Base-by-base conservation (phyloP, 2,329 filamentous ascomycete genomes). In the Ophiostoma triangulosporum region DNA sequence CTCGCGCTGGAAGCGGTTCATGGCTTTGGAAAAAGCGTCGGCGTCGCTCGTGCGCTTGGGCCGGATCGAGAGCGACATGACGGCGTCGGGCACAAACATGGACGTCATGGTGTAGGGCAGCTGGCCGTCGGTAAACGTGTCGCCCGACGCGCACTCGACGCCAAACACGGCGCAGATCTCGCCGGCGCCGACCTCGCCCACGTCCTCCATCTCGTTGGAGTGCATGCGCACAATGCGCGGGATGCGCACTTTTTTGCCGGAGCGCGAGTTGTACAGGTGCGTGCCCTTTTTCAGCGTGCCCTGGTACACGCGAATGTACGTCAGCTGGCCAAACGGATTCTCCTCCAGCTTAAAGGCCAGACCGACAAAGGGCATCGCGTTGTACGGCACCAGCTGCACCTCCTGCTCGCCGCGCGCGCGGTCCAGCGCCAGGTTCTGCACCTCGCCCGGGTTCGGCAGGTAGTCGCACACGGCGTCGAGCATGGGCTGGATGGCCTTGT, bases 101-200 rank as follows among this genome's bases (percentile, higher is more conserved):
- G 89, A 95, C 46, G 87, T 86, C 90, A 98, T 97, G 57, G 84
- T 87, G 74, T 96, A 98, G 48, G 87, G 88, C 35, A 97, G 75
- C 61, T 82, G 79, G 58, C 91, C 93, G 64, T 98, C 93, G 17
- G 93, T 97, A 71, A 98, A 98, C 43, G 91, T 97, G 68, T 98
- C 93, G 63, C 93, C 93, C 43, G 91, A 97, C 33, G 93, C 90
- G 68, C 93, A 98, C 63, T 98, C 93, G 53, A 98, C 87, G 64
- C 93, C 93, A 65, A 98, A 98, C 56, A 98, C 93, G 57, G 93
- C 93, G 66, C 93, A 98, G 59, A 98, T 98, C 69, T 98, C 93
- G 69, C 93, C 93, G 52, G 93, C 91, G 51, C 90, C 88, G 58
- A 98, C 85, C 68, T 96, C 90, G 54, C 72, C 75, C 29, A 96